Percentiles rank a stretch among this genome's conserved stretches.
Conservation (phyloP, 495 filamentous ascomycete species). For the Letharia lupina region DNA sequence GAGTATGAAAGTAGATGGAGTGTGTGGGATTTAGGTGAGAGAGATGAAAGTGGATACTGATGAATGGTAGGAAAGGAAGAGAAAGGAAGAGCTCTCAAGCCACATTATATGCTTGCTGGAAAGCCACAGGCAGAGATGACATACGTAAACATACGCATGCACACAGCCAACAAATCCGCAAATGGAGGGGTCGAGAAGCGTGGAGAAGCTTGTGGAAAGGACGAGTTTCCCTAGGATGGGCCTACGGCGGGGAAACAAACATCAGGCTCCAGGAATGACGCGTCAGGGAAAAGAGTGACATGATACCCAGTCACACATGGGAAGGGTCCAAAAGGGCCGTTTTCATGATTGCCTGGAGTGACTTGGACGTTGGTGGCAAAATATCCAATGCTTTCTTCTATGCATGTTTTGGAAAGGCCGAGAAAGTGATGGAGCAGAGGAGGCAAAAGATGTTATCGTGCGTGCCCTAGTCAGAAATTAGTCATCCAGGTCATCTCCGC, state of each 20-base stretch:
- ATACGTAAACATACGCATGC: constrained; percentile 20
- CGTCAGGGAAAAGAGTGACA: constrained; percentile 1
- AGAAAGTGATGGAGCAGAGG: neutral
- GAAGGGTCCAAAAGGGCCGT: neutral
- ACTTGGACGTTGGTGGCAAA: no score
- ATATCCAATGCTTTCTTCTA: no score
- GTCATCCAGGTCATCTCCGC: neutral
- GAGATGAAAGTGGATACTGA: neutral
- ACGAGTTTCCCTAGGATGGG: neutral
- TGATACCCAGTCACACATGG: neutral
- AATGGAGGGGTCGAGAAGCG: constrained; percentile 14
- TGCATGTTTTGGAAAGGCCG: neutral
- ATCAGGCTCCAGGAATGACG: constrained; percentile 16
- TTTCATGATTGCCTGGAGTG: neutral
- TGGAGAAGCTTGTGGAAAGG: constrained; percentile 14
- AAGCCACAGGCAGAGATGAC: constrained; percentile 22
- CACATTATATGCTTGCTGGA: constrained; percentile 22
- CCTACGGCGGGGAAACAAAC: constrained; percentile 8
- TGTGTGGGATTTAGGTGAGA: neutral
- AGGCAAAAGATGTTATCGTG: neutral
- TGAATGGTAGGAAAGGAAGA: constrained; percentile 11
- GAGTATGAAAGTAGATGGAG: neutral
- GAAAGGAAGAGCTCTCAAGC: constrained; percentile 17
- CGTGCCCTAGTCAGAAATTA: neutral
- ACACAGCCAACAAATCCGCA: constrained; percentile 5